A percentile compares a stretch with the other conserved stretches of the same genome.
phyloP scores from a whole-genome alignment of 148 eudicot species.

The Tetragonia tetragonoides region DNA sequence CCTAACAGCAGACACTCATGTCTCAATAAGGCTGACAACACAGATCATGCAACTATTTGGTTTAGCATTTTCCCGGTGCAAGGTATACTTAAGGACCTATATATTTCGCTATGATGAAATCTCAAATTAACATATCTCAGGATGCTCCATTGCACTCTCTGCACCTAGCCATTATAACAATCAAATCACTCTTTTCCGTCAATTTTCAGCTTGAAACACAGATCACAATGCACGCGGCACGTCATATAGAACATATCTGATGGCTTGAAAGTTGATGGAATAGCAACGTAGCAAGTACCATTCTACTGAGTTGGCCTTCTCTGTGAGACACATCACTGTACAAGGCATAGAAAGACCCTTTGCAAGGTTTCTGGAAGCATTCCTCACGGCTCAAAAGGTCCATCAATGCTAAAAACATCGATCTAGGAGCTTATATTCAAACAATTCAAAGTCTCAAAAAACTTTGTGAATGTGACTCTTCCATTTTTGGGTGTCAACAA shows the following conservation, averaged over 20 bases:
- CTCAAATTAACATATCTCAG: background rate
- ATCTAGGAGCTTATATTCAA: background rate
- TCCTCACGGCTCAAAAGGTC: background rate
- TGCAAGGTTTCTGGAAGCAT: background rate
- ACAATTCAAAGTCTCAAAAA: too few species aligned
- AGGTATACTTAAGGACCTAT: background rate
- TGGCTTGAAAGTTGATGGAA: background rate
- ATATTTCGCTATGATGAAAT: background rate
- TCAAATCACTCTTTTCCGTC: too few species aligned
- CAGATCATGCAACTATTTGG: background rate
- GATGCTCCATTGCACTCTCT: background rate
- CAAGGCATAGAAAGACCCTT: background rate
- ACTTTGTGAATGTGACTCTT: too few species aligned
- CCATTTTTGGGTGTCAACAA: background rate
- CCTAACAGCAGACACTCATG: background rate
- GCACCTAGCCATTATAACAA: background rate
- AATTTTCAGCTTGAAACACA: too few species aligned
- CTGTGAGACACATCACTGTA: background rate
- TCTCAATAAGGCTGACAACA: background rate
- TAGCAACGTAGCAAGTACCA: background rate
- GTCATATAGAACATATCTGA: background rate
- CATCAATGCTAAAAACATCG: background rate
- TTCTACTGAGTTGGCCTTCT: background rate
- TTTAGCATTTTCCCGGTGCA: background rate
- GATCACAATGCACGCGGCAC: too few species aligned